phyloP scores from a whole-genome alignment of 768 basidiomycete species.

The Calocera viscosa region DNA sequence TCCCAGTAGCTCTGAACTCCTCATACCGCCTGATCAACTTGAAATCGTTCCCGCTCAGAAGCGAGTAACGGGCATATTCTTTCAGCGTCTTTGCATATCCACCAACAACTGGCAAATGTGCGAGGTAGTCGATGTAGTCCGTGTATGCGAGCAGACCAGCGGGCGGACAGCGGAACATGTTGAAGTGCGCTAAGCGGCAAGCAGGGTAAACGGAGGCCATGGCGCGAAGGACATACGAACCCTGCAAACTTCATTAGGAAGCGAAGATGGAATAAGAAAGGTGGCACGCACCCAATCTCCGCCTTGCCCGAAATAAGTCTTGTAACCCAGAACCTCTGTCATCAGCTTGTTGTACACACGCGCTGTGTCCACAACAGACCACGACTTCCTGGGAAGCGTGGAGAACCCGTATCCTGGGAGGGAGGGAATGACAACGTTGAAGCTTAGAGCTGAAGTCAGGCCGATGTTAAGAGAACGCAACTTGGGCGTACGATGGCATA shows the following conservation, averaged over 20 bases:
- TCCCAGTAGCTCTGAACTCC: slow-evolving; percentile 14
- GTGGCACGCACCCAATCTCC: slow-evolving; percentile 16
- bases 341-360: slow-evolving; percentile 16
- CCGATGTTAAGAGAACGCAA: neutral
- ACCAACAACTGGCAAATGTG: neutral
- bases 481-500: slow-evolving; percentile 13
- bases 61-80: neutral
- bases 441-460: slow-evolving; percentile 12
- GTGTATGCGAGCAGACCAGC: neutral
- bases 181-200: slow-evolving; percentile 18
- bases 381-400: slow-evolving; percentile 21
- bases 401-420: slow-evolving; percentile 30
- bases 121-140: neutral
- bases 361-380: slow-evolving; percentile 15
- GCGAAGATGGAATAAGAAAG: neutral
- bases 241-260: slow-evolving; percentile 8
- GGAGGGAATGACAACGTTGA: slow-evolving; percentile 28
- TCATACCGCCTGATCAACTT: slow-evolving; percentile 8
- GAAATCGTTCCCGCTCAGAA: slow-evolving; percentile 11
- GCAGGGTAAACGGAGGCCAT: slow-evolving; percentile 14
- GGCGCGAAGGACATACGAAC: slow-evolving; percentile 17
- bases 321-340: slow-evolving; percentile 17
- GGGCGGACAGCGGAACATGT: slow-evolving; percentile 17
- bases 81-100: neutral
- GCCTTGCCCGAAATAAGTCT: slow-evolving; percentile 16